These are phyloP conservation scores for Annona squamosa DNA, from an alignment of 164 flowering plant genomes.

Conservation along the genomic window DNA sequence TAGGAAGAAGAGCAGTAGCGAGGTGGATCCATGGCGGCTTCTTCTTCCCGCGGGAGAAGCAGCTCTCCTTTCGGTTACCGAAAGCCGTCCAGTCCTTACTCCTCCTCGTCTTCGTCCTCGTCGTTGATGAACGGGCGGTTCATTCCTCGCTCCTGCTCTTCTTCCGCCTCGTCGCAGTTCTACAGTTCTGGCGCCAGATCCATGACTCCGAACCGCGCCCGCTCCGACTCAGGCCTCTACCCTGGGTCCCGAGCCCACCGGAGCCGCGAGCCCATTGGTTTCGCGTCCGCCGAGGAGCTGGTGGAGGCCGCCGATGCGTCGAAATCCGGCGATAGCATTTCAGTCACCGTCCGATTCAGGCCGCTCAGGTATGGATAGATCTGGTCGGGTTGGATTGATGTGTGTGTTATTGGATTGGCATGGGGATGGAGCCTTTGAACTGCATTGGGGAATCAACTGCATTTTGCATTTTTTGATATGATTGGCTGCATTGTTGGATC, in stretches of 20 bases:
- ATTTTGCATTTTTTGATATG: constrained; percentile 7
- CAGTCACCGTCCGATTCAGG: constrained; percentile 86
- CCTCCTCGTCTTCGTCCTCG: constrained; percentile 66
- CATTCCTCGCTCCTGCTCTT: constrained; percentile 63
- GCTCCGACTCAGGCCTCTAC: constrained; percentile 31
- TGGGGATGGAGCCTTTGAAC: neutral
- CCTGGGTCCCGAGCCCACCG: constrained; percentile 18
- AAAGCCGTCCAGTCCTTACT: constrained; percentile 57
- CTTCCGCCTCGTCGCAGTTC: constrained; percentile 47
- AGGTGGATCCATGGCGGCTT: constrained; percentile 38
- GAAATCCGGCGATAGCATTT: constrained; percentile 67
- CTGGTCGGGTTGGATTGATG: constrained; percentile 36
- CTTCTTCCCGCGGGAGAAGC: constrained; percentile 73
- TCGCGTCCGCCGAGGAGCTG: constrained; percentile 44
- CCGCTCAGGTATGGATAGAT: constrained; percentile 79
- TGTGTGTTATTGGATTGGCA: constrained; percentile 16
- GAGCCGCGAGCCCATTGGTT: constrained; percentile 38
- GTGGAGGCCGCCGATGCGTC: constrained; percentile 45
- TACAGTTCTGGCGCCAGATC: constrained; percentile 54
- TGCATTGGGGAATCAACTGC: neutral
- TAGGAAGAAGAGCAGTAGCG: neutral
- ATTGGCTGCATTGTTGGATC: constrained; percentile 9
- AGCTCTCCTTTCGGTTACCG: constrained; percentile 78
- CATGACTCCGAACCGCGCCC: constrained; percentile 44
- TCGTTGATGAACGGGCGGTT: constrained; percentile 44